Evolutionary conservation across 2,329 filamentous ascomycete genomes (phyloP).

Genomic region (Atkinsonella texensis): DNA sequence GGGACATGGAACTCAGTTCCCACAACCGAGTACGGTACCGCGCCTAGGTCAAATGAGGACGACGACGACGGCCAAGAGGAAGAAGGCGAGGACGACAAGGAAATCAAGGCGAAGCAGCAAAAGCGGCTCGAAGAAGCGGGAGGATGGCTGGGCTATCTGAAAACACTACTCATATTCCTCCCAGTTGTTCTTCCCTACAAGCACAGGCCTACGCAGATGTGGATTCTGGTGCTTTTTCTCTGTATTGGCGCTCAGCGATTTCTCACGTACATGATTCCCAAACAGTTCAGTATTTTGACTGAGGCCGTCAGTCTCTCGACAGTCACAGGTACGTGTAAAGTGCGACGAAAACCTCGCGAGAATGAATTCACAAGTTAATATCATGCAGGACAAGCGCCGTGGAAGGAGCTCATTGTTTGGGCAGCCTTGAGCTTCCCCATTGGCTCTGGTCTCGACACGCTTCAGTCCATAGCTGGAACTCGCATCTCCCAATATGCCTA

Average conservation of each 20-base stretch:
- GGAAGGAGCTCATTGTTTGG: slow-evolving; percentile 7
- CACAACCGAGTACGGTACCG: slow-evolving; percentile 5
- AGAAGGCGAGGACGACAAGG: slow-evolving; percentile 11
- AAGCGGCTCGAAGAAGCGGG: slow-evolving; percentile 13
- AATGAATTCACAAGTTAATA: background rate
- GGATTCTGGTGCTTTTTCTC: slow-evolving; percentile 11
- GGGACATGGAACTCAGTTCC: background rate
- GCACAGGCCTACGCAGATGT: slow-evolving; percentile 14
- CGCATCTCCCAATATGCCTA: slow-evolving; percentile 24
- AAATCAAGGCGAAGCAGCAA: slow-evolving; percentile 13
- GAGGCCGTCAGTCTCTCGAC: slow-evolving; percentile 7
- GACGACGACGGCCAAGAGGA: slow-evolving; percentile 7
- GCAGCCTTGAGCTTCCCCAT: slow-evolving; percentile 10
- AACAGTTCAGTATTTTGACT: slow-evolving; percentile 15
- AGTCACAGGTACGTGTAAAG: slow-evolving; percentile 11
- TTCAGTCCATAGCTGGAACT: slow-evolving; percentile 10
- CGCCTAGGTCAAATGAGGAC: slow-evolving; percentile 11
- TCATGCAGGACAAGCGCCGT: slow-evolving; percentile 4
- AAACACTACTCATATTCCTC: slow-evolving; percentile 13
- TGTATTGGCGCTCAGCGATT: slow-evolving; percentile 12
- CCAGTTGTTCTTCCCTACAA: slow-evolving; percentile 15
- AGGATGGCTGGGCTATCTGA: slow-evolving; percentile 15
- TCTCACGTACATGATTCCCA: slow-evolving; percentile 15
- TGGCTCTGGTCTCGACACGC: background rate
- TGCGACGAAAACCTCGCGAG: background rate